Percentiles rank a stretch among this genome's conserved stretches.
Evolutionary conservation across 73 alveolate species (phyloP).

Genomic region (Blepharisma japonicum): DNA sequence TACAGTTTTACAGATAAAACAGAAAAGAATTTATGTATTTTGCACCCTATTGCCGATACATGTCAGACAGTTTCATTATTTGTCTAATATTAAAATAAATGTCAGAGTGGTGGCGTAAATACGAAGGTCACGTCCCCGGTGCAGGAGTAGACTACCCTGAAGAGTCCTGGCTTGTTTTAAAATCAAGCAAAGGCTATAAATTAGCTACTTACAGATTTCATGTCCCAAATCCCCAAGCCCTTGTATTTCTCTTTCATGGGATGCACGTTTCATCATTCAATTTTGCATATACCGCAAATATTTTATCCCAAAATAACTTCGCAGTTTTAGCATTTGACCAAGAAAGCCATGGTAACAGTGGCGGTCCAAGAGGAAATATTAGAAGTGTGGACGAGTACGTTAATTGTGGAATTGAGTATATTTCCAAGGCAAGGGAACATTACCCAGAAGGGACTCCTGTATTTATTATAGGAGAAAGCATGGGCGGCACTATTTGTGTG

Average conservation of each 20-base stretch:
- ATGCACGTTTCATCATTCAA: not conserved
- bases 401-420: not conserved
- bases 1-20: too few species aligned
- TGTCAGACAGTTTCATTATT: too few species aligned
- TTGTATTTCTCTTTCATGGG: not conserved
- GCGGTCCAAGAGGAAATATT: not conserved
- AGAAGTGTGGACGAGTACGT: not conserved
- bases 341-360: not conserved
- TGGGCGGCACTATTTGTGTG: not conserved
- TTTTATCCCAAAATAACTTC: not conserved
- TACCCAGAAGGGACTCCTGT: not conserved
- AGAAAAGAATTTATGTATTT: too few species aligned
- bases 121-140: not conserved
- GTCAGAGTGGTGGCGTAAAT: not conserved
- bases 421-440: not conserved
- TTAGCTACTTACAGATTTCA: not conserved
- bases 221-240: not conserved
- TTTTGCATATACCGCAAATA: not conserved
- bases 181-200: not conserved
- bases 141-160: not conserved
- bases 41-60: too few species aligned
- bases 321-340: conserved; percentile 6
- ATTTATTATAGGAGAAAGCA: not conserved
- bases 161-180: not conserved
- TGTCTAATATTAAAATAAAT: not conserved